A percentile compares a stretch with the other conserved stretches of the same genome.
phyloP scores from a whole-genome alignment of 257 asterid species.

The Solanum ossicruentum region DNA sequence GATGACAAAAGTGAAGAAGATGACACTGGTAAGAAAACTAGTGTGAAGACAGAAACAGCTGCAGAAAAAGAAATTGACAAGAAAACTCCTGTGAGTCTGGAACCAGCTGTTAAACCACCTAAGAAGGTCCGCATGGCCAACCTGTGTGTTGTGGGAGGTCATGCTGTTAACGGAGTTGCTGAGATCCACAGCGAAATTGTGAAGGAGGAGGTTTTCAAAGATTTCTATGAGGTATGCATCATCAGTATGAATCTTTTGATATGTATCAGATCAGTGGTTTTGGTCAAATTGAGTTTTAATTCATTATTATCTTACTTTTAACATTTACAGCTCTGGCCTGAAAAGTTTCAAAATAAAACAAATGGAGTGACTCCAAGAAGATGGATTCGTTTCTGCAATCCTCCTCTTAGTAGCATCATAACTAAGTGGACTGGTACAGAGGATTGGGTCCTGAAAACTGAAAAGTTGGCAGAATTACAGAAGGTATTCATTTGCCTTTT shows the following conservation, averaged over 20 bases:
- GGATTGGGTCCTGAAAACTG: conserved; percentile 67
- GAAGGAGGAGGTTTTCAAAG: conserved; percentile 66
- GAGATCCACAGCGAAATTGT: conserved; percentile 81
- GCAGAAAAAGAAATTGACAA: conserved; percentile 19
- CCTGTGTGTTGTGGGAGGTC: conserved; percentile 80
- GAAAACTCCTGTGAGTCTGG: conserved; percentile 15
- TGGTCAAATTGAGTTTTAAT: neutral
- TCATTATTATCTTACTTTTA: neutral
- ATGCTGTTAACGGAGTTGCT: conserved; percentile 86
- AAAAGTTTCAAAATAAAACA: conserved; percentile 77
- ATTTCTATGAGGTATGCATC: conserved; percentile 53
- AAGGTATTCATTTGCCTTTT: conserved; percentile 31
- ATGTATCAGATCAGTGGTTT: neutral
- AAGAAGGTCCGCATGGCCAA: conserved; percentile 84
- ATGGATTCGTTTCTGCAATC: conserved; percentile 79
- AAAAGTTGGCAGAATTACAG: conserved; percentile 50
- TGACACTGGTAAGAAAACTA: neutral
- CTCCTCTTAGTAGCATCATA: conserved; percentile 48
- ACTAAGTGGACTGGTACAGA: conserved; percentile 69
- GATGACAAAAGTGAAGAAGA: conserved; percentile 12
- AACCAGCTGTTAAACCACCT: conserved; percentile 28
- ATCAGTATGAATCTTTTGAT: neutral
- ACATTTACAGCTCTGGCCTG: conserved; percentile 64
- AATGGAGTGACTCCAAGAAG: conserved; percentile 90
- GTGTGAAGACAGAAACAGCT: neutral